Evolutionary conservation across 371 early-diverging fungal genomes (phyloP), one percentile per base, ranked within the genome.

Genomic region (Mortierella sp.): DNA sequence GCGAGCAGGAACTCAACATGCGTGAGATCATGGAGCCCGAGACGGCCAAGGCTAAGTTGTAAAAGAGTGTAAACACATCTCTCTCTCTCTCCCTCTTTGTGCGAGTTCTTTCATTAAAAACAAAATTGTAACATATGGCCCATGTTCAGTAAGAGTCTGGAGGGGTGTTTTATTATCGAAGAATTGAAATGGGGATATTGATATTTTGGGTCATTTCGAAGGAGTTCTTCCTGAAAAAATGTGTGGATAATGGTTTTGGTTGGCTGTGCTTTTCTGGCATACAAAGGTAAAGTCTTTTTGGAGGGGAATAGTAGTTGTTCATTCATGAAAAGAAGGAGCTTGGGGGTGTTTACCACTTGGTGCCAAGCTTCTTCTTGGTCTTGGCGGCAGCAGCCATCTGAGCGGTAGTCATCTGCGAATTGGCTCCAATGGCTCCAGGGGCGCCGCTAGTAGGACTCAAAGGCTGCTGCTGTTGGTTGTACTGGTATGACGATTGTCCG

Each of bases 21-120:
- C 86, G 86, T 46, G 46, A 74, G 59, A 81, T 86, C 72, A 86
- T 86, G 86, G 86, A 85, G 74, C 83, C 83, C 43, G 83, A 79
- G 21, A 70, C 24, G 53, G 61, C 72, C 55, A 83, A 83, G 80
- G 64, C 84, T 67, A 84, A 84, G 78, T 24, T 84, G 72, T 84
- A 78, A 75, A 76, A 40, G 6, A 40, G 6, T n/a, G n/a, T n/a
- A n/a, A n/a, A n/a, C n/a, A n/a, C n/a, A n/a, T n/a, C n/a, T 53
- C 28, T 51, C 51, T 31, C 16, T 34, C 16, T 28, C 0, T 26
- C 26, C 11, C 21, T 9, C 11, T 26, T 69, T 34, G 69, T 34
- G 10, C 6, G 1, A 46, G 9, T 43, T 13, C 13, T 46, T 46
- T 46, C 46, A 46, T 46, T 46, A 46, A 46, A 46, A 46, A 13